These are phyloP conservation scores for Leccinum pellstonianum DNA, from an alignment of 768 basidiomycete genomes.

Conservation along the genomic window DNA sequence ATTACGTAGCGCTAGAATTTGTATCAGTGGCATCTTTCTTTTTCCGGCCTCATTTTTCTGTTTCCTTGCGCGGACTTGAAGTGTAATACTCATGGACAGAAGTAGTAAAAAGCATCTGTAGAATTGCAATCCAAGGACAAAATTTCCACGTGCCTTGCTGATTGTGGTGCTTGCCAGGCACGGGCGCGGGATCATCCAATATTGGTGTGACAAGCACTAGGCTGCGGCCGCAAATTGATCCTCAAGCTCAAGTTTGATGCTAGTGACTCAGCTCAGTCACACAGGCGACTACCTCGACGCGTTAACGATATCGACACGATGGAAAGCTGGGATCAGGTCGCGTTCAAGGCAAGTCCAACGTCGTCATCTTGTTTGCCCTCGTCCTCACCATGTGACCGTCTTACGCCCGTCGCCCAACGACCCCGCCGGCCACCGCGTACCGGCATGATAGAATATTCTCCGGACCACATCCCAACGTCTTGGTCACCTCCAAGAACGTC, in stretches of 20 bases:
- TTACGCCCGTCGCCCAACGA: background rate
- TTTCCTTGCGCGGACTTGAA: background rate
- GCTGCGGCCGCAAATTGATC: slow-evolving; percentile 1
- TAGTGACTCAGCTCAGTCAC: too few relatives aligned
- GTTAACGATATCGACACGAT: slow-evolving; percentile 11
- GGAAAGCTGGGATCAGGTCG: slow-evolving; percentile 31
- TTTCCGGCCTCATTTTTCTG: background rate
- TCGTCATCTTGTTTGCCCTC: background rate
- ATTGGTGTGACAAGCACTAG: background rate
- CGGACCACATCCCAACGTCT: slow-evolving; percentile 62
- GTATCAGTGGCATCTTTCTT: slow-evolving; percentile 1
- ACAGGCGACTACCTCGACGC: background rate
- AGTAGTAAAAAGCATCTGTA: slow-evolving; percentile 2
- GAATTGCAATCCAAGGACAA: background rate
- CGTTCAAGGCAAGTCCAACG: slow-evolving; percentile 29
- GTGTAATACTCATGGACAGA: background rate
- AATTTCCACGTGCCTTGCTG: background rate
- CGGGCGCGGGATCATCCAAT: background rate
- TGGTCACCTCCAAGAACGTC: slow-evolving; percentile 67
- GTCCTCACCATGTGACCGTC: background rate
- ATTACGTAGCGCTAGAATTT: slow-evolving; percentile 19
- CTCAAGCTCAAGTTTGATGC: background rate
- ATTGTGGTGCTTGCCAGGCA: background rate
- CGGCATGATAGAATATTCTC: slow-evolving; percentile 50
- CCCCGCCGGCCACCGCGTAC: background rate